These are phyloP conservation scores for Stropharia rugosoannulata DNA, from an alignment of 768 basidiomycete species.

Conservation along the genomic window DNA sequence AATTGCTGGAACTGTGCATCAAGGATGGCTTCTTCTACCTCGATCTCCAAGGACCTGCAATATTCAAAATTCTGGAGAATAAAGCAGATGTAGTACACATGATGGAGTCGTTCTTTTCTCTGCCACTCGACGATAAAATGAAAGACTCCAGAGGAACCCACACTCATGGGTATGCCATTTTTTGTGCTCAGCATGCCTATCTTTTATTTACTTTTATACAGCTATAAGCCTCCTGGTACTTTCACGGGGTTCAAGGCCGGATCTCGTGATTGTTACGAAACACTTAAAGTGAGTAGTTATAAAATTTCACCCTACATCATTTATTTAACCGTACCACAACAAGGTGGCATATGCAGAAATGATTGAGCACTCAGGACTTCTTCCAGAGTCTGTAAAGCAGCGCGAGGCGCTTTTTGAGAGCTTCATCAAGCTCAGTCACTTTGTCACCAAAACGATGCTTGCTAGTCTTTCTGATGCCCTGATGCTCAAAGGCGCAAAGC, in stretches of 20 bases:
- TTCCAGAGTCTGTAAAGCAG: slow-evolving; percentile 2
- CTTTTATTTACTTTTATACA: background rate
- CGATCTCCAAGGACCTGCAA: slow-evolving; percentile 4
- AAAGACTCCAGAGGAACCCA: slow-evolving; percentile 3
- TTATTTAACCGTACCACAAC: background rate
- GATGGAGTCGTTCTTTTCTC: slow-evolving; percentile 10
- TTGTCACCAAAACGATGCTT: slow-evolving; percentile 8
- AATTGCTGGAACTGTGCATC: slow-evolving; percentile 2
- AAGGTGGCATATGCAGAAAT: slow-evolving; percentile 10
- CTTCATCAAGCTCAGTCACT: slow-evolving; percentile 7
- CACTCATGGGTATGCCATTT: slow-evolving; percentile 6
- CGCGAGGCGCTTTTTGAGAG: slow-evolving; percentile 5
- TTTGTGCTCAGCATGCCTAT: background rate
- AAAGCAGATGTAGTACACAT: slow-evolving; percentile 2
- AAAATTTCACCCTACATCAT: too few relatives aligned
- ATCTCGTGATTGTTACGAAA: slow-evolving; percentile 10
- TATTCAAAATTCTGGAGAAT: slow-evolving; percentile 1
- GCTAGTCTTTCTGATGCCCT: slow-evolving; percentile 4
- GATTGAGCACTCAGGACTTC: slow-evolving; percentile 1
- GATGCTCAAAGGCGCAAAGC: background rate
- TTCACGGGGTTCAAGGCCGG: slow-evolving; percentile 9
- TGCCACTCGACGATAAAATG: slow-evolving; percentile 5
- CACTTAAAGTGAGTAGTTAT: slow-evolving; percentile 7
- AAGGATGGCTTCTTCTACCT: slow-evolving; percentile 10
- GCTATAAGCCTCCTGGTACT: slow-evolving; percentile 8